phyloP scores from a whole-genome alignment of 2,329 filamentous ascomycete species.

The Madurella fahalii region DNA sequence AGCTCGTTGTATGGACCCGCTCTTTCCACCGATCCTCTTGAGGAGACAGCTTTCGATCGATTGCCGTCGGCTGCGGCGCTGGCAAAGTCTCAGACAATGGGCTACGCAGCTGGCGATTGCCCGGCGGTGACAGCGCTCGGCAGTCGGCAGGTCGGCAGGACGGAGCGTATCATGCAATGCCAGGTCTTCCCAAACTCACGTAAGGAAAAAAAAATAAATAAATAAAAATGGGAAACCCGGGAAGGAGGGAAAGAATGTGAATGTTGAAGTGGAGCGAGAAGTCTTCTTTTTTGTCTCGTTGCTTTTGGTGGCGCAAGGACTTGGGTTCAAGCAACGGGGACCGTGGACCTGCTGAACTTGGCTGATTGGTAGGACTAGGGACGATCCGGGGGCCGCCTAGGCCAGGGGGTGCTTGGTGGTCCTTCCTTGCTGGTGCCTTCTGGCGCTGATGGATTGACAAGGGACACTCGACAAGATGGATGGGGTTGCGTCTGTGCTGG shows the following conservation, averaged over 20 bases:
- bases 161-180: slow-evolving; percentile 2
- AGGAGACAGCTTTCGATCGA: neutral
- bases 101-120: neutral
- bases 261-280: slow-evolving; percentile 21
- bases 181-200: neutral
- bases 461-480: neutral
- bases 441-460: neutral
- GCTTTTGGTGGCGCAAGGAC: slow-evolving; percentile 24
- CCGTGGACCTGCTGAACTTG: slow-evolving; percentile 17
- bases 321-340: slow-evolving; percentile 19
- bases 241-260: slow-evolving; percentile 1
- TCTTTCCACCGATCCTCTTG: neutral
- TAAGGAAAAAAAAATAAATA: no score
- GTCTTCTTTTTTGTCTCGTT: slow-evolving; percentile 22
- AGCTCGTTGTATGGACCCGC: slow-evolving; percentile 18
- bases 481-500: neutral
- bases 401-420: neutral
- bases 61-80: neutral
- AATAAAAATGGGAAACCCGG: neutral
- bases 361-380: slow-evolving; percentile 22
- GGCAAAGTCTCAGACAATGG: slow-evolving; percentile 8
- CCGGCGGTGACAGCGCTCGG: neutral
- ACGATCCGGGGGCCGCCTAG: slow-evolving; percentile 14
- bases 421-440: neutral
- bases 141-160: slow-evolving; percentile 6